Evolutionary conservation across 2,329 filamentous ascomycete species (phyloP).

Genomic region (Sclerotinia glacialis): DNA sequence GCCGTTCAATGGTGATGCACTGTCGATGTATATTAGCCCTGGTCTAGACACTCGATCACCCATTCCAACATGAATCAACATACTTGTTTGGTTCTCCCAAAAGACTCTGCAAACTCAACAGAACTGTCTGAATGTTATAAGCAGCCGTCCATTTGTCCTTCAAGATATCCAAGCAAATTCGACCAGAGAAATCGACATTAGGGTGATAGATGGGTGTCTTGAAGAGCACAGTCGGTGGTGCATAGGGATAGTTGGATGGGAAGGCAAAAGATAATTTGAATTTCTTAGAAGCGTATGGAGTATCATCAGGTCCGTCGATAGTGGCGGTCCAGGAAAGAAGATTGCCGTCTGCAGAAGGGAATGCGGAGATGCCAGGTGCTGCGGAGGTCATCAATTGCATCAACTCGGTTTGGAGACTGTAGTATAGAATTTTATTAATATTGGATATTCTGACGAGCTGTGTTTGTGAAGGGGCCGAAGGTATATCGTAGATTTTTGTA

Average conservation of each 20-base stretch:
- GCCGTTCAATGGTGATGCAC: constrained; percentile 89
- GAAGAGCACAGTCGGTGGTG: constrained; percentile 87
- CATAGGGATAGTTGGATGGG: constrained; percentile 89
- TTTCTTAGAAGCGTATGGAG: constrained; percentile 81
- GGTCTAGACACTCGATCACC: neutral
- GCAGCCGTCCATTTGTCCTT: constrained; percentile 99
- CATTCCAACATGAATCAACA: constrained; percentile 39
- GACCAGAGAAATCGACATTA: constrained; percentile 94
- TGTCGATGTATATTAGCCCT: constrained; percentile 43
- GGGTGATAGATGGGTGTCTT: constrained; percentile 99
- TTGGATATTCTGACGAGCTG: neutral
- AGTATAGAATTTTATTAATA: neutral
- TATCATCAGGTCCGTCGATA: constrained; percentile 85
- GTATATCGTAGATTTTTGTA: constrained; percentile 13
- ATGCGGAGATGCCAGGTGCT: constrained; percentile 90
- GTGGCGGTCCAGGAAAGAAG: constrained; percentile 91
- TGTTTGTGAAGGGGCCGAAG: neutral
- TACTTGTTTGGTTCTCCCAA: constrained; percentile 98
- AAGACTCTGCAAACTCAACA: constrained; percentile 90
- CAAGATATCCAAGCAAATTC: constrained; percentile 95
- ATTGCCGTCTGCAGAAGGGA: constrained; percentile 86
- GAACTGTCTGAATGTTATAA: constrained; percentile 91
- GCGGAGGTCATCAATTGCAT: constrained; percentile 98
- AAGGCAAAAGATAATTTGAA: constrained; percentile 94
- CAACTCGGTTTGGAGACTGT: constrained; percentile 89